Evolutionary conservation across 2,329 filamentous ascomycete genomes (phyloP).

Genomic region (Trichoderma sp.): DNA sequence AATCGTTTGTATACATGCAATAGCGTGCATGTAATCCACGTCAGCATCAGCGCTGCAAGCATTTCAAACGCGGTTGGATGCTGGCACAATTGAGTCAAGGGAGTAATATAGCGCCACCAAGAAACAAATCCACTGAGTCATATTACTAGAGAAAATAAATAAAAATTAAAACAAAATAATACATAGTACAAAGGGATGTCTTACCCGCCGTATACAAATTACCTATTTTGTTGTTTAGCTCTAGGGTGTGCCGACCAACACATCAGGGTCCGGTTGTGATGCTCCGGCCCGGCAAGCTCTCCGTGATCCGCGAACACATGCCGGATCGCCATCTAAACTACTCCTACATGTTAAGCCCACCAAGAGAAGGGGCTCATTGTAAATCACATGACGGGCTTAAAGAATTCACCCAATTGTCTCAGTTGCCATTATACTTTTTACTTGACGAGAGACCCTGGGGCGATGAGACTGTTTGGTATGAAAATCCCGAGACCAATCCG

Average conservation of each 20-base stretch:
- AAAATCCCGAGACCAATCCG: conserved; percentile 1
- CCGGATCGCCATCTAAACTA: neutral
- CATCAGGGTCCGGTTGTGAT: neutral
- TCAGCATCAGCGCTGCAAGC: neutral
- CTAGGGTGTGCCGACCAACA: neutral
- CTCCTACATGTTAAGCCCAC: neutral
- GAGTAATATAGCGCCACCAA: neutral
- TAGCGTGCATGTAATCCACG: neutral
- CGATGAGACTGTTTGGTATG: conserved; percentile 12
- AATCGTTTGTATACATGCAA: neutral
- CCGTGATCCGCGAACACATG: neutral
- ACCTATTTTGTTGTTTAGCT: neutral
- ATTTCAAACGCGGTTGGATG: neutral
- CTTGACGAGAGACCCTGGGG: neutral
- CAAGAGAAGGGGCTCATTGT: neutral
- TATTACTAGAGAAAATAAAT: neutral
- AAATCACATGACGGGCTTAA: neutral
- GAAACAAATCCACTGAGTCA: neutral
- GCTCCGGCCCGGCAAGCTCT: neutral
- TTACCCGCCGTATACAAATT: neutral
- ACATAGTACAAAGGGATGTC: neutral
- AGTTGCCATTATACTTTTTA: neutral
- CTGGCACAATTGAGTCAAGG: neutral
- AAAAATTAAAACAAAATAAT: neutral
- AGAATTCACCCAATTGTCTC: neutral